These are phyloP conservation scores for Lentinula boryana DNA, from an alignment of 768 basidiomycete genomes.

Conservation along the genomic window DNA sequence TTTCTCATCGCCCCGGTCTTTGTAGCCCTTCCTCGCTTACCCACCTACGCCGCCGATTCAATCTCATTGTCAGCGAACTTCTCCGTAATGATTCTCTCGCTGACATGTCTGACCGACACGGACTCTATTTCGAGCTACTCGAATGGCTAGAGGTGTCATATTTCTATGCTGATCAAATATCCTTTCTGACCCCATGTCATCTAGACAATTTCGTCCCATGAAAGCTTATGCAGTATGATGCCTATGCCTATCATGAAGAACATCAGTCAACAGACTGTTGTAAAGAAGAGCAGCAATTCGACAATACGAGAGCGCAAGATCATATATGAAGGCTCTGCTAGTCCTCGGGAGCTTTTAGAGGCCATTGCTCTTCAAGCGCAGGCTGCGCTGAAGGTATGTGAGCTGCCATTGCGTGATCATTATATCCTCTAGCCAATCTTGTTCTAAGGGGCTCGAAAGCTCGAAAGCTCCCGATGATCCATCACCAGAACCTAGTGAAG, in stretches of 20 bases:
- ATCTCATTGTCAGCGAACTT: slow-evolving; percentile 78
- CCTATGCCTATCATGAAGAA: slow-evolving; percentile 96
- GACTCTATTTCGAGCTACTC: slow-evolving; percentile 84
- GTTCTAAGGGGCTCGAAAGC: slow-evolving; percentile 67
- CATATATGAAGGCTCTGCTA: slow-evolving; percentile 85
- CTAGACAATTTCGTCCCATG: slow-evolving; percentile 89
- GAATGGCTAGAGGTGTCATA: slow-evolving; percentile 81
- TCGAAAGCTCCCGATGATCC: slow-evolving; percentile 40
- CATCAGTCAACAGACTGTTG: slow-evolving; percentile 57
- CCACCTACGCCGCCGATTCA: slow-evolving; percentile 88
- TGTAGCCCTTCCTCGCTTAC: slow-evolving; percentile 73
- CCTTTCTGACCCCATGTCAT: slow-evolving; percentile 7
- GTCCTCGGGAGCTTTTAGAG: slow-evolving; percentile 88
- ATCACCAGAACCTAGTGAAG: slow-evolving; percentile 75
- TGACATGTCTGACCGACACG: slow-evolving; percentile 86
- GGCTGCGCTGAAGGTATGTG: slow-evolving; percentile 52
- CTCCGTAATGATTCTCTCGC: slow-evolving; percentile 88
- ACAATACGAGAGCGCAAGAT: slow-evolving; percentile 74
- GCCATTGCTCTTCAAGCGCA: slow-evolving; percentile 89
- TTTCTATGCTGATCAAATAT: not conserved
- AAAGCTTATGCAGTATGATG: slow-evolving; percentile 92
- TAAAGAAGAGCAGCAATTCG: slow-evolving; percentile 41
- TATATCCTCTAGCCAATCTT: not conserved
- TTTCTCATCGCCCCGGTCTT: not conserved
- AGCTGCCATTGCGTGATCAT: not conserved